Percentiles rank a stretch among this genome's conserved stretches.
Conservation (phyloP, 208 protist species). For the Crithidia expoeki region DNA sequence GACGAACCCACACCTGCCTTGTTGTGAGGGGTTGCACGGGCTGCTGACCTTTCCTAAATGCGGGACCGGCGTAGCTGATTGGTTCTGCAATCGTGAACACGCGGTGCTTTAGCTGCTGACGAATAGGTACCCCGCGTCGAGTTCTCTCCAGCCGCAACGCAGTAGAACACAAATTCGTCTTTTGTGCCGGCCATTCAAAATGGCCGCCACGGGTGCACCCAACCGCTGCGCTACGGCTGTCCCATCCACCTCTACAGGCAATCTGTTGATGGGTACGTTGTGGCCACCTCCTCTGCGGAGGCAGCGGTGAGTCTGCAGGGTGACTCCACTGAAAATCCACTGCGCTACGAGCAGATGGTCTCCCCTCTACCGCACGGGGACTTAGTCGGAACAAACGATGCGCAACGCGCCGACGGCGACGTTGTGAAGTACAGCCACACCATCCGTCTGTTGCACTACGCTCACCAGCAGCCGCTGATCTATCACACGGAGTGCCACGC, state of each 20-base stretch:
- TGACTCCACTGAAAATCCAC: constrained; percentile 27
- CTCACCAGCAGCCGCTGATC: constrained; percentile 46
- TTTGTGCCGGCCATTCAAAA: too few species aligned
- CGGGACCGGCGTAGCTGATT: too few species aligned
- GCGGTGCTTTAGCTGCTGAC: too few species aligned
- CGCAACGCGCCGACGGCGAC: constrained; percentile 23
- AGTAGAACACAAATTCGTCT: too few species aligned
- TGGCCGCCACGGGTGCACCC: constrained; percentile 7
- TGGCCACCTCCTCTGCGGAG: constrained; percentile 49
- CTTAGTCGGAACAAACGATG: constrained; percentile 21
- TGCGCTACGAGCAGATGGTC: constrained; percentile 52
- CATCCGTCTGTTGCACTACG: constrained; percentile 50
- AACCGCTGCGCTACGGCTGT: constrained; percentile 44
- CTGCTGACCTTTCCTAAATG: too few species aligned
- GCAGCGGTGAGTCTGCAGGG: constrained; percentile 45
- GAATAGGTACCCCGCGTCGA: too few species aligned
- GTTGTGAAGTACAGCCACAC: constrained; percentile 68
- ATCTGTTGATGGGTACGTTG: constrained; percentile 46
- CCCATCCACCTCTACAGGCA: constrained; percentile 47
- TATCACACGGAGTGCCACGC: constrained; percentile 52
- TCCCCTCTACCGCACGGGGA: constrained; percentile 54
- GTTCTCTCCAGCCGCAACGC: too few species aligned
- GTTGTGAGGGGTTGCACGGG: too few species aligned
- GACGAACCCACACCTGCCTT: too few species aligned
- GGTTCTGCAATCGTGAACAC: too few species aligned